Evolutionary conservation across 1,284 basidiomycete genomes (phyloP).

Genomic region (Ceratobasidium sp.): DNA sequence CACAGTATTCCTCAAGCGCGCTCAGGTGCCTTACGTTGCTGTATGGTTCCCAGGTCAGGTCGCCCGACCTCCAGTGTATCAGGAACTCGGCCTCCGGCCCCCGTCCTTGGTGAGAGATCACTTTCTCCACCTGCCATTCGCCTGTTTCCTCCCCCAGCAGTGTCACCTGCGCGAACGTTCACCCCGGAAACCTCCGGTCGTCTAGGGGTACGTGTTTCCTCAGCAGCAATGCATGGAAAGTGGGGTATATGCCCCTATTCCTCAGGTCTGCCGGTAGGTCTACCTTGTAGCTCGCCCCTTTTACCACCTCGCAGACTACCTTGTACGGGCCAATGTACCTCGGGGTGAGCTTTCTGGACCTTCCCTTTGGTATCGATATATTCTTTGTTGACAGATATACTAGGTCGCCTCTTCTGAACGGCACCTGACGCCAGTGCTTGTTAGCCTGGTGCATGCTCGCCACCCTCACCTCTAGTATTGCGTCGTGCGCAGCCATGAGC

Average conservation of each 20-base stretch:
- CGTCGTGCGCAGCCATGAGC: conserved; percentile 52
- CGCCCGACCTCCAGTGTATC: conserved; percentile 10
- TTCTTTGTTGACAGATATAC: conserved; percentile 52
- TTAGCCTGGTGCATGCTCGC: conserved; percentile 51
- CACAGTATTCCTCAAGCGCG: conserved; percentile 4
- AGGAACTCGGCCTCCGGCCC: background rate
- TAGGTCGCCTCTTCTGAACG: conserved; percentile 17
- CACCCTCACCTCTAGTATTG: conserved; percentile 50
- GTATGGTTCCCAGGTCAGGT: conserved; percentile 21
- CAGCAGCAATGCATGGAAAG: conserved; percentile 46
- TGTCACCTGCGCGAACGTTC: conserved; percentile 6
- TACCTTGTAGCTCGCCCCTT: conserved; percentile 48
- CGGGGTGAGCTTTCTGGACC: conserved; percentile 49
- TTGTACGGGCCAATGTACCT: conserved; percentile 52
- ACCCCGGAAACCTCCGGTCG: conserved; percentile 39
- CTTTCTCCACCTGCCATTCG: conserved; percentile 53
- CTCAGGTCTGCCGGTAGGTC: conserved; percentile 49
- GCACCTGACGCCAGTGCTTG: conserved; percentile 37
- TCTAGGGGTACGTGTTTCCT: conserved; percentile 37
- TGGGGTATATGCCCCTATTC: conserved; percentile 46
- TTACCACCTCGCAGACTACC: conserved; percentile 46
- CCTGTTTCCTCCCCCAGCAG: conserved; percentile 26
- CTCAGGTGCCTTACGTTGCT: background rate
- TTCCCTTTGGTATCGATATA: conserved; percentile 49
- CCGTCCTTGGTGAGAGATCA: conserved; percentile 50